A percentile compares a stretch with the other conserved stretches of the same genome.
Evolutionary conservation across 495 filamentous ascomycete genomes (phyloP).

Genomic region (Penicillium alfredii): DNA sequence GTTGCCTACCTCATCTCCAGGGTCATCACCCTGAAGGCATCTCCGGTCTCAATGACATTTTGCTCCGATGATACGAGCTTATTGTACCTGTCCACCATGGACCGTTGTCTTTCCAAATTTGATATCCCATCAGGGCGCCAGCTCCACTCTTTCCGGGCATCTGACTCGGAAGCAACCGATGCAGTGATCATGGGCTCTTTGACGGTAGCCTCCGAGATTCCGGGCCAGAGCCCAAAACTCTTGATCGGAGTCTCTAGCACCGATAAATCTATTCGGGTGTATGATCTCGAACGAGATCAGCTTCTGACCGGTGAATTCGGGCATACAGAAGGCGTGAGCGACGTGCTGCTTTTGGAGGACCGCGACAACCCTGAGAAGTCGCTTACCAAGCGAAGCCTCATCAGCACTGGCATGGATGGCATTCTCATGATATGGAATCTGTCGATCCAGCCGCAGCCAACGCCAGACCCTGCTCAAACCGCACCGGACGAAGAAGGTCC

Average conservation of each 20-base stretch:
- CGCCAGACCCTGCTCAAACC: conserved; percentile 24
- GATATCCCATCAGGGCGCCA: conserved; percentile 67
- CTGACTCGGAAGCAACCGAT: conserved; percentile 71
- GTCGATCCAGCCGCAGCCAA: conserved; percentile 35
- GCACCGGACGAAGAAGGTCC: conserved; percentile 38
- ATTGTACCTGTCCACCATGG: conserved; percentile 71
- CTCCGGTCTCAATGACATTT: conserved; percentile 75
- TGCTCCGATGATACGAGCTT: conserved; percentile 53
- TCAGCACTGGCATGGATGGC: conserved; percentile 76
- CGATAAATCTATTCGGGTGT: conserved; percentile 89
- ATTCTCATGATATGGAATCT: conserved; percentile 82
- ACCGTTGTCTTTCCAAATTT: conserved; percentile 72
- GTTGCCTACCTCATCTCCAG: conserved; percentile 70
- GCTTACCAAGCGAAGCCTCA: conserved; percentile 42
- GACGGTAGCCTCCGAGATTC: conserved; percentile 41
- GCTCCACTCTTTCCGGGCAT: conserved; percentile 68
- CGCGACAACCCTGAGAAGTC: conserved; percentile 36
- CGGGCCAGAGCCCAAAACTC: conserved; percentile 43
- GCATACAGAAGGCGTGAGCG: conserved; percentile 87
- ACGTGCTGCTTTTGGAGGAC: conserved; percentile 63
- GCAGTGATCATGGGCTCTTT: conserved; percentile 77
- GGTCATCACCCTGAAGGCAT: conserved; percentile 75
- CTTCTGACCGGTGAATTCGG: conserved; percentile 88
- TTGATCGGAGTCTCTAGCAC: conserved; percentile 82
- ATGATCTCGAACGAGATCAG: conserved; percentile 67